Evolutionary conservation across 2,329 filamentous ascomycete genomes (phyloP), one percentile per base, ranked within the genome.

Genomic region (Aspergillus oerlinghausenensis): DNA sequence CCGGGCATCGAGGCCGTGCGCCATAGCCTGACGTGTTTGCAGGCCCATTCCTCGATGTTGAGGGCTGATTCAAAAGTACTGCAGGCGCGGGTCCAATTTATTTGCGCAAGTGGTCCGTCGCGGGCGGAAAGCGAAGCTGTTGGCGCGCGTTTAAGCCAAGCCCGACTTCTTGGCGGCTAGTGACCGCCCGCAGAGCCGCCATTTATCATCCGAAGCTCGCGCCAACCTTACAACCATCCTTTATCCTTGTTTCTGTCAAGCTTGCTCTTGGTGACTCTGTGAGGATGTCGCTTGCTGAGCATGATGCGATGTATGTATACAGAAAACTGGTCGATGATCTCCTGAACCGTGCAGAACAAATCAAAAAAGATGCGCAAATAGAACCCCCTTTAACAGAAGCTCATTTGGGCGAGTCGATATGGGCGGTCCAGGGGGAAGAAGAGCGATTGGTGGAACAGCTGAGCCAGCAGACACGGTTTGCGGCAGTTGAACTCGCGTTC

Each of bases 401-500:
- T 52, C 84, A 91, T 29, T 66, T 77, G 17, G 74, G 75, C 11
- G 72, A 74, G 26, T 56, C 63, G 5, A 65, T 76, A 79, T 59
- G 70, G 70, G 60, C 65, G 48, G 75, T 83, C 23, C 58, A 64
- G 9, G 60, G 60, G 19, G 58, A 65, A 9, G 60, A 70, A 48
- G 53, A 65, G 26, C 57, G 57, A 3, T 35, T 52, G 9, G 53
- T 63, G 3, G 62, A 65, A 26, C 74, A 77, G 42, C 79, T 80
- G 62, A 78, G 66, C 57, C 82, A 82, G 48, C 85, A 87, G 63
- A 70, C 73, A 26, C 75, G 76, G 38, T 86, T 85, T 69, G 85
- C 87, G 35, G 82, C 89, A 23, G 84, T 96, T 49, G 94, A 97
- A 73, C 92, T 88, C 19, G 92, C 91, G 10, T 89, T 88, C 51